Conservation (phyloP, 2,329 filamentous ascomycete genomes). For the Westerdykella ornata region DNA sequence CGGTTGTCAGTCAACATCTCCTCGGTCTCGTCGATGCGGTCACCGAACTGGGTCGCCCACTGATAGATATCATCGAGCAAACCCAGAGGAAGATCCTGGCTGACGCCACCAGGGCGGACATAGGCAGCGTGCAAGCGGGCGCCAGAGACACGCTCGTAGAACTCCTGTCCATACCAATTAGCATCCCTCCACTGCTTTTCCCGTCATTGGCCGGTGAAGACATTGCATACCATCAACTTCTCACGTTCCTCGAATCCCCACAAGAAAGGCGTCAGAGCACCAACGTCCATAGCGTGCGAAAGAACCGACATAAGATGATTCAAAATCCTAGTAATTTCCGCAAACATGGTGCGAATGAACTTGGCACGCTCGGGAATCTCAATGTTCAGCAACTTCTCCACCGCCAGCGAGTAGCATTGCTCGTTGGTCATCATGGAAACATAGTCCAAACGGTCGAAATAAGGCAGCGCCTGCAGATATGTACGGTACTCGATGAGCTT, state of each 20-base stretch:
- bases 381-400: constrained; percentile 96
- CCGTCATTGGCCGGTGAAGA: constrained; percentile 20
- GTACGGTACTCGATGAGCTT: constrained; percentile 99
- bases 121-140: constrained; percentile 96
- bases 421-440: constrained; percentile 99
- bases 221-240: constrained; percentile 79
- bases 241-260: constrained; percentile 99
- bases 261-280: constrained; percentile 93
- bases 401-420: constrained; percentile 90
- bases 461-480: constrained; percentile 94
- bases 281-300: constrained; percentile 98
- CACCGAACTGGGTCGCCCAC: constrained; percentile 98
- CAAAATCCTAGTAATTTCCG: constrained; percentile 83
- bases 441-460: constrained; percentile 98
- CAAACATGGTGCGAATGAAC: constrained; percentile 94
- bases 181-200: constrained; percentile 1
- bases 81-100: constrained; percentile 88
- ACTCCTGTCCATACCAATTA: constrained; percentile 61
- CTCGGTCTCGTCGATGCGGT: constrained; percentile 97
- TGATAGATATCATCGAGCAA: constrained; percentile 98
- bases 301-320: constrained; percentile 98
- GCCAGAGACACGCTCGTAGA: constrained; percentile 98
- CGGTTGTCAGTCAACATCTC: constrained; percentile 98
- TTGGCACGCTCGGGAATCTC: constrained; percentile 94
- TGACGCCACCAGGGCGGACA: constrained; percentile 90